Evolutionary conservation across 1,284 basidiomycete species (phyloP).

Genomic region (Cutaneotrichosporon sp.): DNA sequence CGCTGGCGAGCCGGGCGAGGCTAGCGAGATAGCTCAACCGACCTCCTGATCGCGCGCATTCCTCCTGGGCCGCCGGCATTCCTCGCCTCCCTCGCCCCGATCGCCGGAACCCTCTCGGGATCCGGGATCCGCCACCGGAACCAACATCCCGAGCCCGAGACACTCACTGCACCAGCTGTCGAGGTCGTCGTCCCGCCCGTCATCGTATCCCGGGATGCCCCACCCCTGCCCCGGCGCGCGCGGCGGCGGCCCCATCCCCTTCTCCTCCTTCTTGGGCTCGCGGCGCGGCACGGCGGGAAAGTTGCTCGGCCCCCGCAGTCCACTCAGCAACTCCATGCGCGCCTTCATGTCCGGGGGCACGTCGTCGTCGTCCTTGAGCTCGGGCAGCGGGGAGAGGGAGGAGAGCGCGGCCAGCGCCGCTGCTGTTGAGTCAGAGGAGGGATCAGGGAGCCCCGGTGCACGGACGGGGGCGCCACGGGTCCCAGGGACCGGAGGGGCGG

Average conservation of each 20-base stretch:
- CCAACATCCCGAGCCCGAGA: background rate
- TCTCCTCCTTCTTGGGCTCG: conserved; percentile 10
- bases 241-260: conserved; percentile 18
- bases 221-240: conserved; percentile 30
- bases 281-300: conserved; percentile 23
- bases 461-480: background rate
- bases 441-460: background rate
- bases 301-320: conserved; percentile 29
- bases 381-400: conserved; percentile 10
- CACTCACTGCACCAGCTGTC: conserved; percentile 52
- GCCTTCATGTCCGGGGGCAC: conserved; percentile 25
- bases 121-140: background rate
- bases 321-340: conserved; percentile 34
- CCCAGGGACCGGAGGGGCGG: background rate
- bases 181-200: conserved; percentile 39
- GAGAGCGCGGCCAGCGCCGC: background rate
- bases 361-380: conserved; percentile 20
- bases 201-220: conserved; percentile 42
- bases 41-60: too few species aligned
- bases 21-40: background rate
- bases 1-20: background rate
- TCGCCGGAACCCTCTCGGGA: background rate
- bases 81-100: background rate
- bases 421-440: background rate
- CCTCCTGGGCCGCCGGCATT: background rate